Conservation (phyloP, 2,329 filamentous ascomycete genomes). For the Blastomyces emzantsi region DNA sequence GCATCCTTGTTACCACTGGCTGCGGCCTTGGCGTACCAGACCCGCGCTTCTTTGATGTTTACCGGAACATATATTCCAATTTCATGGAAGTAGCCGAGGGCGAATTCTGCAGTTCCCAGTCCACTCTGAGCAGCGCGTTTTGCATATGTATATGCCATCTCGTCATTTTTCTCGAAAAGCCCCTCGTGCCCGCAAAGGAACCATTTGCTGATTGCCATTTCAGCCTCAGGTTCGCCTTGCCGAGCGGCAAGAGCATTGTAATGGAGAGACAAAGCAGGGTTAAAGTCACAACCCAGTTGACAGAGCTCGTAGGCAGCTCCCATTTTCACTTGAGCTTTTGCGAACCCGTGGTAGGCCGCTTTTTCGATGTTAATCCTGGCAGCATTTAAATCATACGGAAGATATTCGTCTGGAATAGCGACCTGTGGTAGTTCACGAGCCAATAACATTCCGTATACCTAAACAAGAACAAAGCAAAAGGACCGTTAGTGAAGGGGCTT, state of each 20-base stretch:
- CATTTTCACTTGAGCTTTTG: conserved; percentile 96
- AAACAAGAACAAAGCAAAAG: conserved; percentile 1
- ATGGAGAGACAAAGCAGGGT: conserved; percentile 82
- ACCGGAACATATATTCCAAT: conserved; percentile 89
- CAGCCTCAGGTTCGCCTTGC: conserved; percentile 87
- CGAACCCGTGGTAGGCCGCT: conserved; percentile 89
- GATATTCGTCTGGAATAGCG: conserved; percentile 59
- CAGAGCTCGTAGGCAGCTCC: conserved; percentile 91
- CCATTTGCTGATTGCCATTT: conserved; percentile 96
- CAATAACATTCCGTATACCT: conserved; percentile 86
- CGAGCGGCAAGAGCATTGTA: conserved; percentile 90
- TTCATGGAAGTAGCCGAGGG: conserved; percentile 94
- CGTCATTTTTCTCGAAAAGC: conserved; percentile 90
- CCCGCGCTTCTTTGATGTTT: conserved; percentile 69
- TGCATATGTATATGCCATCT: conserved; percentile 84
- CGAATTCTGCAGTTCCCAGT: conserved; percentile 86
- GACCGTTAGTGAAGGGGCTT: neutral
- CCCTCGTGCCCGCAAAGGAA: conserved; percentile 93
- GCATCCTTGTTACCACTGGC: conserved; percentile 91
- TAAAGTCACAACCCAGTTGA: conserved; percentile 88
- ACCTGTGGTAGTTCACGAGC: conserved; percentile 89
- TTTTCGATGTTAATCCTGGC: conserved; percentile 90
- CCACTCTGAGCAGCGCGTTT: conserved; percentile 74
- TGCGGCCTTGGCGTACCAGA: conserved; percentile 85
- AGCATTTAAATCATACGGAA: conserved; percentile 61